Evolutionary conservation across 1,139 yeast species (phyloP).

Genomic region (Hyphopichia pseudoburtonii): DNA sequence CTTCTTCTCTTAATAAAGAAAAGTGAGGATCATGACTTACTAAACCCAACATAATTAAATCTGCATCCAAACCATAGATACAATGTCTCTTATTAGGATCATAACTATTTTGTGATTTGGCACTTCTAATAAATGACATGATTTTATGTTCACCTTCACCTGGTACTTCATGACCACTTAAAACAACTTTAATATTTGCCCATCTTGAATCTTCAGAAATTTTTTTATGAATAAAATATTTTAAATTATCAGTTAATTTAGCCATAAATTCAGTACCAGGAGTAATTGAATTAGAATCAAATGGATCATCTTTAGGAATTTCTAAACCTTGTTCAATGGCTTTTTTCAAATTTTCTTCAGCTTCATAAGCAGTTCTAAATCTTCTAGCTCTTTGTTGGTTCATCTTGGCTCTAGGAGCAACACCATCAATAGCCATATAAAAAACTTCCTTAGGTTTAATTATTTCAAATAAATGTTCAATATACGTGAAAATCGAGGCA

Average conservation of each 20-base stretch:
- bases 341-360: conserved; percentile 69
- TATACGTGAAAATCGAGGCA: conserved; percentile 89
- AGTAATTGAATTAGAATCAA: conserved; percentile 93
- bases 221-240: conserved; percentile 90
- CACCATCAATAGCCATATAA: conserved; percentile 99
- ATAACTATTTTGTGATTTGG: conserved; percentile 71
- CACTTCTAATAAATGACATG: conserved; percentile 88
- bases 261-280: conserved; percentile 99
- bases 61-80: conserved; percentile 97
- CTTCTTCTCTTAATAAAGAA: conserved; percentile 93
- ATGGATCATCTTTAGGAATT: conserved; percentile 73
- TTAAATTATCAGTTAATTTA: conserved; percentile 74
- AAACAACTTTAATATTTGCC: conserved; percentile 79
- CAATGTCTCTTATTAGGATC: conserved; percentile 91
- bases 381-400: conserved; percentile 98
- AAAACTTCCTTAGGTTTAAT: conserved; percentile 85
- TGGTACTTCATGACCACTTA: conserved; percentile 97
- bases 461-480: conserved; percentile 87
- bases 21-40: conserved; percentile 97
- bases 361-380: conserved; percentile 93
- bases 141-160: conserved; percentile 99
- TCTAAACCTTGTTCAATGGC: conserved; percentile 63
- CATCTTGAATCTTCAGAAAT: conserved; percentile 88
- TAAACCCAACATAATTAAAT: conserved; percentile 92
- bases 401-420: conserved; percentile 99